Percentiles rank a stretch among this genome's conserved stretches.
phyloP scores from a whole-genome alignment of 768 basidiomycete genomes.

The Clitopilus hobsonii region DNA sequence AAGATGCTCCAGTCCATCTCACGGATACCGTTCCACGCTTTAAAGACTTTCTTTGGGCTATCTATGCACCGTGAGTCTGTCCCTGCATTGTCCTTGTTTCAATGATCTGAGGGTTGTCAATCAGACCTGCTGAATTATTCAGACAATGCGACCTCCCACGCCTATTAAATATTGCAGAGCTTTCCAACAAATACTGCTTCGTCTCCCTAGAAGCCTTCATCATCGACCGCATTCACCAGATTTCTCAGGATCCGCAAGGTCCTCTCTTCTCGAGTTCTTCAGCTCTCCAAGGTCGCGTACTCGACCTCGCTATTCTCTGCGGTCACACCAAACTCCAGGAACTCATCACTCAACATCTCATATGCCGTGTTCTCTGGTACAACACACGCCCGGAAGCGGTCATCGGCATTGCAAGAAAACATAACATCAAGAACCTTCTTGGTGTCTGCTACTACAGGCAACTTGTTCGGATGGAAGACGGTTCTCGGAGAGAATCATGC shows the following conservation, averaged over 20 bases:
- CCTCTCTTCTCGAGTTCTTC: slow-evolving; percentile 25
- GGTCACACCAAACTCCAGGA: slow-evolving; percentile 41
- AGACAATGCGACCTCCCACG: slow-evolving; percentile 30
- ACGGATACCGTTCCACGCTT: slow-evolving; percentile 40
- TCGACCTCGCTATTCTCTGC: slow-evolving; percentile 49
- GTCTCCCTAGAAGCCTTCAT: slow-evolving; percentile 40
- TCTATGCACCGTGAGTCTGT: slow-evolving; percentile 43
- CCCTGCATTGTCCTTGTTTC: background rate
- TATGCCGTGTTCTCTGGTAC: slow-evolving; percentile 51
- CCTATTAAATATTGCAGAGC: slow-evolving; percentile 39
- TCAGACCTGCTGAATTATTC: slow-evolving; percentile 36
- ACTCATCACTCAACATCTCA: slow-evolving; percentile 43
- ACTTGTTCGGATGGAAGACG: slow-evolving; percentile 30
- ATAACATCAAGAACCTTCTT: slow-evolving; percentile 29
- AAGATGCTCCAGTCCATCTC: slow-evolving; percentile 31
- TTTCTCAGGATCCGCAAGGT: slow-evolving; percentile 22
- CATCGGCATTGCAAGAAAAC: slow-evolving; percentile 40
- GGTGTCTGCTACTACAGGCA: slow-evolving; percentile 55
- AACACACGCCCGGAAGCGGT: slow-evolving; percentile 44
- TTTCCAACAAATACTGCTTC: slow-evolving; percentile 45
- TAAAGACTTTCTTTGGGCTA: slow-evolving; percentile 43
- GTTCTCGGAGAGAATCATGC: slow-evolving; percentile 21
- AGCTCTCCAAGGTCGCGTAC: slow-evolving; percentile 36
- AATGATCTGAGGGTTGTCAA: background rate
- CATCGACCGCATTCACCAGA: slow-evolving; percentile 32